Base-by-base conservation (phyloP, 371 early-diverging fungal genomes). In the Paraphysoderma sedebokerense region DNA sequence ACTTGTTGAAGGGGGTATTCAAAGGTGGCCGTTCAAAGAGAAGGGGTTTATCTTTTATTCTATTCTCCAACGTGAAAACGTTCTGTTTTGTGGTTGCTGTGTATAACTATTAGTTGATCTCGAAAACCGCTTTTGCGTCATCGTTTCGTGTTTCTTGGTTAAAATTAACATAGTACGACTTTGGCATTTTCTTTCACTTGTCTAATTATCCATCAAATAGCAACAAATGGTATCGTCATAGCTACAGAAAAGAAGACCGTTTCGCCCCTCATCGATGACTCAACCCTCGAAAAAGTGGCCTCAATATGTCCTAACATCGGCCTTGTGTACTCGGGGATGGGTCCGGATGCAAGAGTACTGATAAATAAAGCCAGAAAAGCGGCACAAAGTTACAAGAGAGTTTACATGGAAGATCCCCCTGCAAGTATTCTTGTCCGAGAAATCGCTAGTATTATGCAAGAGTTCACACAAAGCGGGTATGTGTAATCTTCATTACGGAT, bases 291-390 rank as follows among this genome's bases (percentile, higher is more conserved):
- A 56, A 85, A 85, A 58, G 87, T 99, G 31, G 77, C 85, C 36
- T 72, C 68, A 52, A 76, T 98, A 47, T 89, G 87, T 56, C 68
- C 79, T 48, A 89, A 82, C 62, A 85, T 96, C 56, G 98, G 95
- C 49, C 79, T 98, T 74, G 90, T 95, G 40, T 97, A 95, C 64
- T 87, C 95, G 30, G 99, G 99, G 38, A 92, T 99, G 88, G 92
- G 90, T 0, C 95, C 93, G 31, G 95, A 92, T 69, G 87, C 88
- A 59, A 80, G 95, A 49, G 84, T 96, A n/a, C 68, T 96, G 39
- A 84, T 92, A 29, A 78, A 76, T 62, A 87, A 86, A 60, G 95
- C 96, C 46, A 78, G 98, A 54, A 98, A 98, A 65, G 75, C 82
- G 36, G 96, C 93, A 38, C 96, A 95, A 58, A 79, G 78, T 55